Conservation (phyloP, 495 filamentous ascomycete genomes). For the Tuber borchii region DNA sequence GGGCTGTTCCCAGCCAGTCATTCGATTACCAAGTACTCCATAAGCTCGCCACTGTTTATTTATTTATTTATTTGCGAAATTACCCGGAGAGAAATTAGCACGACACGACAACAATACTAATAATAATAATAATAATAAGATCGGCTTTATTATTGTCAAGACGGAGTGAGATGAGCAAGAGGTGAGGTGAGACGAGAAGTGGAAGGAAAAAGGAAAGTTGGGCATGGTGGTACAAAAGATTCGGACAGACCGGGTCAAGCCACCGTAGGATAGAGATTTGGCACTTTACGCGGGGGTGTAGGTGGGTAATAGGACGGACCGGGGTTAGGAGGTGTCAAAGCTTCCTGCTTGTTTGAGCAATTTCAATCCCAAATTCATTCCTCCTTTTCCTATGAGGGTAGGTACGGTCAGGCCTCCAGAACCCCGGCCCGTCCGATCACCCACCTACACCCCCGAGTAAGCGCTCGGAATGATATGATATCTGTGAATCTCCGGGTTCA, state of each 20-base stretch:
- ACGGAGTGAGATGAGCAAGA: background rate
- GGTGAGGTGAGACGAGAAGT: background rate
- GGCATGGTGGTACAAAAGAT: background rate
- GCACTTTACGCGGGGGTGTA: too few relatives aligned
- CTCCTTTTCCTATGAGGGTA: too few relatives aligned
- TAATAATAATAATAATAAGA: background rate
- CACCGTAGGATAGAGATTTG: background rate
- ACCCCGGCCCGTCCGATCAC: too few relatives aligned
- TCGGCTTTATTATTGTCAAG: background rate
- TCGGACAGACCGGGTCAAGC: background rate
- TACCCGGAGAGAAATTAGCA: background rate
- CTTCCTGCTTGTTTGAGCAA: too few relatives aligned
- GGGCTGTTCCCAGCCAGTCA: background rate
- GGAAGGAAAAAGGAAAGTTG: background rate
- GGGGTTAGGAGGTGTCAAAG: too few relatives aligned
- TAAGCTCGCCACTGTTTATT: background rate
- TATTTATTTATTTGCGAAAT: background rate
- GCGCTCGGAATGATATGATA: background rate
- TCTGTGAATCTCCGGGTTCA: background rate
- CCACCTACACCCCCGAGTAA: too few relatives aligned
- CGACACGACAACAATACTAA: background rate
- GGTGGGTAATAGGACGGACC: too few relatives aligned
- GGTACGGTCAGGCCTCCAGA: too few relatives aligned
- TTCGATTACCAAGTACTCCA: background rate
- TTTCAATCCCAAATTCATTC: too few relatives aligned